Base-by-base conservation (phyloP, 2,329 filamentous ascomycete genomes). In the Claviceps arundinis region DNA sequence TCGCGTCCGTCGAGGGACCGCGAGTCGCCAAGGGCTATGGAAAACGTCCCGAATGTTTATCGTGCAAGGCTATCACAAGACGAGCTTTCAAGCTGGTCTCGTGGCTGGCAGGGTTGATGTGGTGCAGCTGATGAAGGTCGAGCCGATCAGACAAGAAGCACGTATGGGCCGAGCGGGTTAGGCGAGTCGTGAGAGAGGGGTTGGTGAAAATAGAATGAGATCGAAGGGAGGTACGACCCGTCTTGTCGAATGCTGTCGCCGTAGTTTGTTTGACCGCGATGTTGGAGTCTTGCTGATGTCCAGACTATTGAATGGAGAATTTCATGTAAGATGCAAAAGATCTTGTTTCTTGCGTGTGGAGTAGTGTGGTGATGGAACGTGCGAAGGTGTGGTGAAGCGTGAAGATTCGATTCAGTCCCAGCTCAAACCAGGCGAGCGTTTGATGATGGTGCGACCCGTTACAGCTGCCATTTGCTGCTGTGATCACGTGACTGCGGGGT, bases 401-500 rank as follows among this genome's bases (percentile, higher is more conserved):
- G 34, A 47, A 50, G 47, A 53, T 41, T 50, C 37, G 30, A 45
- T 45, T 3, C n/a, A 48, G 45, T 45, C 17, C 17, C 47, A 48
- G 45, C 24, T 50, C 24, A 16, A 16, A 37, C 17, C n/a, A 52
- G 46, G 43, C 50, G 40, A 47, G 26, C 47, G 47, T 58, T 58
- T 60, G 60, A 58, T 55, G 62, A 64, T 63, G 59, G 30, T 62
- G 63, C 56, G 61, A 60, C 61, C 47, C 51, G 24, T 62, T 57
- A 45, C 55, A 54, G 57, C 55, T 50, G 56, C n/a, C 52, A 51
- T 54, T 57, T 56, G 26, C 40, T 57, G 51, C 56, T 56, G 24
- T 40, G 34, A 55, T 68, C 65, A 68, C 65, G 65, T 68, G 65
- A 58, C 52, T 55, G 62, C 60, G 62, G 64, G 64, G 64, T 60